Conservation (phyloP, 371 early-diverging fungal species). For the Mortierella sp. region DNA sequence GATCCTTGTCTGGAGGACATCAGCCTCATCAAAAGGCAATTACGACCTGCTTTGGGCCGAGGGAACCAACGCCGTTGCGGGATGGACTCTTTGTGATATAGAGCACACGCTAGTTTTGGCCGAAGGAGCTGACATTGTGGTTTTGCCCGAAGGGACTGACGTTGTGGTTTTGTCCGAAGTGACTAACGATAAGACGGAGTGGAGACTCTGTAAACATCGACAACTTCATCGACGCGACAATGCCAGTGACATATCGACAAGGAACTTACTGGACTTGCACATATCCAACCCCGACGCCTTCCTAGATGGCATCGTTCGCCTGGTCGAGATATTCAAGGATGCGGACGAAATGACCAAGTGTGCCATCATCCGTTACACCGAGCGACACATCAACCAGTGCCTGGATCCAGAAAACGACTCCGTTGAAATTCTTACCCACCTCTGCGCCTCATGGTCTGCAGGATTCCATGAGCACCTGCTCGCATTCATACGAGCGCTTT, state of each 20-base stretch:
- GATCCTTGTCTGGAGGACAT: not conserved
- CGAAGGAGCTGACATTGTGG: not conserved
- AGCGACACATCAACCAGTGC: not conserved
- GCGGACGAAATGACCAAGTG: not conserved
- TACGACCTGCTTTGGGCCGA: not conserved
- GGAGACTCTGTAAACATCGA: not conserved
- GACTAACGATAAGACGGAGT: no score
- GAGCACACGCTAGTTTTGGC: not conserved
- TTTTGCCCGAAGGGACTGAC: not conserved
- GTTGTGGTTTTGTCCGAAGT: no score
- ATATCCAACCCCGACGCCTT: not conserved
- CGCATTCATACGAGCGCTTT: not conserved
- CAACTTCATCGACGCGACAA: not conserved
- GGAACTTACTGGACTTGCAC: not conserved
- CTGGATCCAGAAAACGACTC: not conserved
- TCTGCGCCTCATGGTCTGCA: not conserved
- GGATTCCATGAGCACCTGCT: not conserved
- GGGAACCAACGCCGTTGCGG: no score
- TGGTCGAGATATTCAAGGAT: not conserved
- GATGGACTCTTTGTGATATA: no score
- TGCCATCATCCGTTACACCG: not conserved
- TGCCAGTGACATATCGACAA: not conserved
- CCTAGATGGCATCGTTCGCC: not conserved
- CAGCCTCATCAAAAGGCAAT: not conserved
- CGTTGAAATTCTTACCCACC: not conserved